Base-by-base conservation (phyloP, 139 green algal genomes). In the Parachlorella kessleri region DNA sequence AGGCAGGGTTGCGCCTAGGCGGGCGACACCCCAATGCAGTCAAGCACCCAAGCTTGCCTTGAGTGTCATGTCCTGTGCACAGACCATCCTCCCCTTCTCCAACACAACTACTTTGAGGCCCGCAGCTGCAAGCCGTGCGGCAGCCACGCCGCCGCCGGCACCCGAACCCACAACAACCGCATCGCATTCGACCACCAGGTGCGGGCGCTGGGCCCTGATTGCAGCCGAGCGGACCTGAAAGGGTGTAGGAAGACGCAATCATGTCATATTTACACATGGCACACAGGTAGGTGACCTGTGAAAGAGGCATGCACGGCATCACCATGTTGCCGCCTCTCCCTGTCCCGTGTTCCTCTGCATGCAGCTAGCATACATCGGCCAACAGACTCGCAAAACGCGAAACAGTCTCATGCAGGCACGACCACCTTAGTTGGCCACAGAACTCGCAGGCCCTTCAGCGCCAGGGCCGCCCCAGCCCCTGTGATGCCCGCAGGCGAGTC, bases 31-130 rank as follows among this genome's bases (percentile, higher is more conserved):
- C n/a, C n/a, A n/a, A n/a, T n/a, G n/a, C n/a, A n/a, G n/a, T n/a
- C n/a, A n/a, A n/a, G n/a, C n/a, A n/a, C n/a, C n/a, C n/a, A n/a
- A n/a, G n/a, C n/a, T n/a, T n/a, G n/a, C n/a, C n/a, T n/a, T 55
- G 23, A 74, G 55, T 6, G 74, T 72, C 77, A 93, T 68, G 5
- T 85, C 68, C 0, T 38, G 37, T 10, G 76, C 83, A 1, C 67
- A 53, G 35, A 83, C 53, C 76, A 91, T 94, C 0, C 53, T 37
- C 1, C 81, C 84, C 74, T 93, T 94, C 74, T 95, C 91, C 63
- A 95, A 69, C 14, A 95, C 91, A 37, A 95, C 37, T 33, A 94
- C 90, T n/a, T 55, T 63, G 14, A 89, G 71, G 18, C 87, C 87
- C 21, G 86, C 77, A 6, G 55, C 14, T 23, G 90, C 83, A 33